Percentiles rank a stretch among this genome's conserved stretches.
Conservation (phyloP, 2,329 filamentous ascomycete species). For the Microcera coccophila region DNA sequence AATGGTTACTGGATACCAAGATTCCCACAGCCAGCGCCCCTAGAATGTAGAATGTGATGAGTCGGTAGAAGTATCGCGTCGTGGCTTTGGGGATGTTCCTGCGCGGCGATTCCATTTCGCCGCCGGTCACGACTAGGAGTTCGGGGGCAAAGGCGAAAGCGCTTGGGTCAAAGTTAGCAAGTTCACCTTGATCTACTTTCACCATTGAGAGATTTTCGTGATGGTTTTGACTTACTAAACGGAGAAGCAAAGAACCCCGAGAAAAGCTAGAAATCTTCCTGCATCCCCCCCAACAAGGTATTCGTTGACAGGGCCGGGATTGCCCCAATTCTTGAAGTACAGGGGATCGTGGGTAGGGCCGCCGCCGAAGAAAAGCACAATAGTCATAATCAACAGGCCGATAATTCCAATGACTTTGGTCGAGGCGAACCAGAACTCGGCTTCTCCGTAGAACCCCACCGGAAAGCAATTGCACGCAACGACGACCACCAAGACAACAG, state of each 20-base stretch:
- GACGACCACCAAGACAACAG: constrained; percentile 36
- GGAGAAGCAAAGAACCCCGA: constrained; percentile 42
- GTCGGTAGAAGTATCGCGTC: constrained; percentile 11
- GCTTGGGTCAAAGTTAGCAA: too few species aligned
- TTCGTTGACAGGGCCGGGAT: constrained; percentile 34
- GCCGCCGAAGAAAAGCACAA: constrained; percentile 48
- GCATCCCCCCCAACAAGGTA: constrained; percentile 36
- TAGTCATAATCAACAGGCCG: constrained; percentile 47
- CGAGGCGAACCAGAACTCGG: constrained; percentile 48
- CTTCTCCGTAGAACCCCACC: constrained; percentile 48
- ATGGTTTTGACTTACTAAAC: constrained; percentile 38
- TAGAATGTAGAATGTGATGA: constrained; percentile 10
- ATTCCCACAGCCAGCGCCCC: constrained; percentile 7
- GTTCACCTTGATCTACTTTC: too few species aligned
- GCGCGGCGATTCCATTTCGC: constrained; percentile 36
- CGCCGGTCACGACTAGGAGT: constrained; percentile 31
- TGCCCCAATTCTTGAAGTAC: constrained; percentile 43
- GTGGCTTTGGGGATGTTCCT: constrained; percentile 22
- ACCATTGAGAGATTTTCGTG: too few species aligned
- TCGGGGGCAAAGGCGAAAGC: constrained; percentile 24
- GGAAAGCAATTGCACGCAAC: constrained; percentile 38
- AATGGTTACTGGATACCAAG: constrained; percentile 5
- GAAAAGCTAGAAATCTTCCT: constrained; percentile 42
- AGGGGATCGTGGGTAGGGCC: constrained; percentile 40
- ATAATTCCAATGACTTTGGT: constrained; percentile 49